Conservation (phyloP, 495 filamentous ascomycete species). For the Penicillium pancosmium region DNA sequence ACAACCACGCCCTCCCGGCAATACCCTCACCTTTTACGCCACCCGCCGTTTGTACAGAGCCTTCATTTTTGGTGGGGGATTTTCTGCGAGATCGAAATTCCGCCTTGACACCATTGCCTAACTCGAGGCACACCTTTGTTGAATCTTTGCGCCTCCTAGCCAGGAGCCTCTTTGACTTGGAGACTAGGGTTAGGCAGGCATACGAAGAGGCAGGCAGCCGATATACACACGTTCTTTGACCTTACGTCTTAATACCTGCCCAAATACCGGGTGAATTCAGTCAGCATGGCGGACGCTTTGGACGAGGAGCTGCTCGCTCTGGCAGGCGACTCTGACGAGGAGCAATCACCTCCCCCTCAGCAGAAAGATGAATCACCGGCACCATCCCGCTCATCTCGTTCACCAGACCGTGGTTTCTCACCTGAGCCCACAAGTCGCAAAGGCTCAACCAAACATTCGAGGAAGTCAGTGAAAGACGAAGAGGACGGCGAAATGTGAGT, state of each 20-base stretch:
- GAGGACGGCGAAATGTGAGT: conserved; percentile 88
- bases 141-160: conserved; percentile 22
- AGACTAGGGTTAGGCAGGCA: background rate
- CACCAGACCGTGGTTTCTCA: conserved; percentile 30
- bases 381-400: conserved; percentile 39
- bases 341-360: conserved; percentile 45
- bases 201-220: background rate
- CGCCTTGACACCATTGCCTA: conserved; percentile 4
- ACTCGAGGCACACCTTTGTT: conserved; percentile 2
- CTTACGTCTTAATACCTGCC: background rate
- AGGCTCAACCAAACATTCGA: conserved; percentile 51
- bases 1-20: conserved; percentile 6
- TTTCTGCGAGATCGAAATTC: background rate
- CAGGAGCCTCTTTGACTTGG: conserved; percentile 9
- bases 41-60: conserved; percentile 15
- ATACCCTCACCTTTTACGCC: conserved; percentile 1
- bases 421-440: conserved; percentile 49
- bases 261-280: conserved; percentile 4
- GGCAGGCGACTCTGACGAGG: conserved; percentile 70
- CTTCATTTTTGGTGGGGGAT: background rate
- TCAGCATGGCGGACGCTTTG: conserved; percentile 65
- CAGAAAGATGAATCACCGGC: conserved; percentile 38
- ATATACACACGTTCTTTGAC: background rate
- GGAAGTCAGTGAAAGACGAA: conserved; percentile 56
- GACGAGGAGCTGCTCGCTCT: conserved; percentile 89